Conservation (phyloP, 2,329 filamentous ascomycete species). For the Xylariales sp. region DNA sequence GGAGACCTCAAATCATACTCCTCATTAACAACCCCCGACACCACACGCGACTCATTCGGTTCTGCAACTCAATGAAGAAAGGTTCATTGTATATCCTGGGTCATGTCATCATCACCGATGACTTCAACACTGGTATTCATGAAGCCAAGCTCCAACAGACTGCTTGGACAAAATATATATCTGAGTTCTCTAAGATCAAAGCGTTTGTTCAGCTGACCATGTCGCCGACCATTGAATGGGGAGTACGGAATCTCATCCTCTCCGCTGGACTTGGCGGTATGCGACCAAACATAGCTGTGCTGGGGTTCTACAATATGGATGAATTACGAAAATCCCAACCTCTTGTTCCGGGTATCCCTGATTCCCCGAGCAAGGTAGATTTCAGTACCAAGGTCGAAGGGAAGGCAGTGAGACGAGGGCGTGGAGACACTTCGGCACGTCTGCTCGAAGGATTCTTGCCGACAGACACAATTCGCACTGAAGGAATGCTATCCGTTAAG, state of each 20-base stretch:
- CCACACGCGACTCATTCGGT: slow-evolving; percentile 80
- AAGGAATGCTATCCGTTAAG: slow-evolving; percentile 62
- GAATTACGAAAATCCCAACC: slow-evolving; percentile 62
- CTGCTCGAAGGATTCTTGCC: slow-evolving; percentile 57
- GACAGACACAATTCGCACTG: slow-evolving; percentile 64
- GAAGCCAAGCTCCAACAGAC: slow-evolving; percentile 78
- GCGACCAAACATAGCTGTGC: slow-evolving; percentile 80
- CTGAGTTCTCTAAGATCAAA: slow-evolving; percentile 78
- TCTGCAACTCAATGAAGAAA: slow-evolving; percentile 89
- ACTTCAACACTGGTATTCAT: slow-evolving; percentile 73
- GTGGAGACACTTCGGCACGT: slow-evolving; percentile 51
- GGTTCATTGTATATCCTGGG: slow-evolving; percentile 80
- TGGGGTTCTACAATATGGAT: slow-evolving; percentile 76
- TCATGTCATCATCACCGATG: slow-evolving; percentile 80
- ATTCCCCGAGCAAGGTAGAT: slow-evolving; percentile 30
- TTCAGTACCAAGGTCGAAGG: slow-evolving; percentile 25
- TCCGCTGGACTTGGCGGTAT: slow-evolving; percentile 81
- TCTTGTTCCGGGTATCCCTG: slow-evolving; percentile 44
- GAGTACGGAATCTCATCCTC: slow-evolving; percentile 74
- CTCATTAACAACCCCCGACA: slow-evolving; percentile 78
- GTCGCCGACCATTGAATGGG: slow-evolving; percentile 79
- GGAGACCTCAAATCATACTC: slow-evolving; percentile 82
- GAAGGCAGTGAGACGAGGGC: slow-evolving; percentile 31
- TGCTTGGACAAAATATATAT: slow-evolving; percentile 80
- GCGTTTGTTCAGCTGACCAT: slow-evolving; percentile 85